Conservation (phyloP, 371 early-diverging fungal species). For the Mucor irregularis region DNA sequence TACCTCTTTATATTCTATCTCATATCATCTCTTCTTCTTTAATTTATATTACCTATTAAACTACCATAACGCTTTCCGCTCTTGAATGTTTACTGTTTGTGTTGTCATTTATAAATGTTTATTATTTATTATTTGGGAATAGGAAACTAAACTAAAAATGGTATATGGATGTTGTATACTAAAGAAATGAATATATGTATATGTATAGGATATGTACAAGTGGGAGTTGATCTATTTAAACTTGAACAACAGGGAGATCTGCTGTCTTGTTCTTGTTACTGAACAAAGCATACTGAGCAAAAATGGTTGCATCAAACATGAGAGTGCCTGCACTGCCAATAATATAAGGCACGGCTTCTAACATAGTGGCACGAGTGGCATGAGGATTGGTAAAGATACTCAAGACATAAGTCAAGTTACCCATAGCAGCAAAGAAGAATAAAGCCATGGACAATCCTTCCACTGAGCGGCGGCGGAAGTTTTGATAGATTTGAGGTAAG, state of each 20-base stretch:
- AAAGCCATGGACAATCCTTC: conserved; percentile 68
- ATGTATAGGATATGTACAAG: too few species aligned
- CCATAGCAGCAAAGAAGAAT: conserved; percentile 73
- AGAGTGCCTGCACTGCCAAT: conserved; percentile 70
- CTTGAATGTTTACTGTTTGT: too few species aligned
- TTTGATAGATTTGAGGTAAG: conserved; percentile 70
- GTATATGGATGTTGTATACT: too few species aligned
- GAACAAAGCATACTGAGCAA: conserved; percentile 49
- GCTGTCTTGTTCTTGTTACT: background rate
- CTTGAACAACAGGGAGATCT: too few species aligned
- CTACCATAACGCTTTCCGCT: background rate
- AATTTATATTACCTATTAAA: background rate
- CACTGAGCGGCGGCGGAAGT: conserved; percentile 58
- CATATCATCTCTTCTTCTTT: too few species aligned
- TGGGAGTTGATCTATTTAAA: too few species aligned
- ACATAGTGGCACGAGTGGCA: conserved; percentile 39
- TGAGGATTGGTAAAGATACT: conserved; percentile 63
- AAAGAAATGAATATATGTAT: too few species aligned
- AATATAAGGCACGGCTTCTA: conserved; percentile 66
- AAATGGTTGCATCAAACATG: conserved; percentile 65
- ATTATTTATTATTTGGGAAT: too few species aligned
- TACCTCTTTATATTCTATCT: background rate
- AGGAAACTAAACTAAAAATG: background rate
- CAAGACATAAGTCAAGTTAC: conserved; percentile 69
- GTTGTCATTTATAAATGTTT: too few species aligned